These are phyloP conservation scores for Talaromyces sp. DNA, from an alignment of 2,329 filamentous ascomycete species.

Conservation along the genomic window DNA sequence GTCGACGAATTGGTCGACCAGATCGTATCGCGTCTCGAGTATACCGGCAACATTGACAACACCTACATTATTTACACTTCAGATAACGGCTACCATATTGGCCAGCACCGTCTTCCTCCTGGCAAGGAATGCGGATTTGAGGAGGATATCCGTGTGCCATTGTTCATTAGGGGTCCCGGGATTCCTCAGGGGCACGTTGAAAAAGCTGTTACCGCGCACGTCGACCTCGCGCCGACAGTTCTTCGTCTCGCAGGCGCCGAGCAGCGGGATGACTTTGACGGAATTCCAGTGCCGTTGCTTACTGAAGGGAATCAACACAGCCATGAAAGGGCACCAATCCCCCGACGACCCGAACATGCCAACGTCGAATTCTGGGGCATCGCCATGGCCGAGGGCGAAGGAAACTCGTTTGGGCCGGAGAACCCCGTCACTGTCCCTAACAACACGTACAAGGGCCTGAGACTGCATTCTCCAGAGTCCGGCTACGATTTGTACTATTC, in stretches of 20 bases:
- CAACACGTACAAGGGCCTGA: constrained; percentile 38
- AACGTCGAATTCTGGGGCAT: constrained; percentile 55
- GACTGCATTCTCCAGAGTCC: constrained; percentile 10
- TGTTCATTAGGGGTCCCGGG: constrained; percentile 56
- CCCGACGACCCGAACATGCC: constrained; percentile 48
- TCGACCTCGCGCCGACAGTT: constrained; percentile 60
- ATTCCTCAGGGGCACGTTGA: constrained; percentile 39
- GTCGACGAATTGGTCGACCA: constrained; percentile 53
- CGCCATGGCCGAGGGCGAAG: constrained; percentile 24
- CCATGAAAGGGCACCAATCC: constrained; percentile 16
- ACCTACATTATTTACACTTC: constrained; percentile 60
- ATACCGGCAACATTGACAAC: constrained; percentile 42
- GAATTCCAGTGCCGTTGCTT: constrained; percentile 46
- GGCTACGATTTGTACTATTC: constrained; percentile 37
- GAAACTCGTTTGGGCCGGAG: constrained; percentile 10
- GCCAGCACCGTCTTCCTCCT: constrained; percentile 54
- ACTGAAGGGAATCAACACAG: not conserved
- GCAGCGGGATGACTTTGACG: constrained; percentile 51
- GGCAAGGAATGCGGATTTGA: constrained; percentile 57
- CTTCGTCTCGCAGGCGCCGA: constrained; percentile 41
- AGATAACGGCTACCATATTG: constrained; percentile 58
- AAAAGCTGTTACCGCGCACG: constrained; percentile 55
- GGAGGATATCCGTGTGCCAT: constrained; percentile 56
- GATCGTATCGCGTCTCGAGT: constrained; percentile 38
- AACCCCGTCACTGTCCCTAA: constrained; percentile 20